Conservation (phyloP, 1,284 basidiomycete genomes). For the Ceratobasidium sp. region DNA sequence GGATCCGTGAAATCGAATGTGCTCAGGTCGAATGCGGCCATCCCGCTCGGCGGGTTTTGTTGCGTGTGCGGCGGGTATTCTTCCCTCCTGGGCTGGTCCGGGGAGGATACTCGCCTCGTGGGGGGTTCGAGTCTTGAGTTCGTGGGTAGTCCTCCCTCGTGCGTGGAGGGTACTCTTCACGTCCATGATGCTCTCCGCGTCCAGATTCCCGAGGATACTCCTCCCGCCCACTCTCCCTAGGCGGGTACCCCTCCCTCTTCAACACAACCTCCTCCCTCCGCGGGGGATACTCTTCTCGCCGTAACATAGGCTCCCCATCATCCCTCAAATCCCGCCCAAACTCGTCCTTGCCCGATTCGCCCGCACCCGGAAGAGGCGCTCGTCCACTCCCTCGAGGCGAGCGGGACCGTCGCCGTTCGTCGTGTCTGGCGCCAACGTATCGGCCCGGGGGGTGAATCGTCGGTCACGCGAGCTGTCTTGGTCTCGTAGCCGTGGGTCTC, state of each 20-base stretch:
- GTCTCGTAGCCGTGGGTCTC: neutral
- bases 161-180: too few species aligned
- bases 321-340: constrained; percentile 30
- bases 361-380: constrained; percentile 23
- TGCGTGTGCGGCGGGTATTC: neutral
- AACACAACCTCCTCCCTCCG: neutral
- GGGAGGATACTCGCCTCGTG: neutral
- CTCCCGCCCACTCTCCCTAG: neutral
- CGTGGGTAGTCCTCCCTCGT: too few species aligned
- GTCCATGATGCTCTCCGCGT: too few species aligned
- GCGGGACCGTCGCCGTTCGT: neutral
- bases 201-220: neutral
- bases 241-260: neutral
- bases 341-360: constrained; percentile 30
- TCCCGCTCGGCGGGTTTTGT: constrained; percentile 2
- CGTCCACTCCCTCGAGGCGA: constrained; percentile 6
- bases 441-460: neutral
- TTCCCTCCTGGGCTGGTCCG: neutral
- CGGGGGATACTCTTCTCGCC: too few species aligned
- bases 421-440: neutral
- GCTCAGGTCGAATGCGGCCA: constrained; percentile 28
- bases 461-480: neutral
- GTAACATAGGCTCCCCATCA: too few species aligned
- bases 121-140: constrained; percentile 1
- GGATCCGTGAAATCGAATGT: constrained; percentile 36